Base-by-base conservation (phyloP, 2,329 filamentous ascomycete species). In the Botrytis fragariae region DNA sequence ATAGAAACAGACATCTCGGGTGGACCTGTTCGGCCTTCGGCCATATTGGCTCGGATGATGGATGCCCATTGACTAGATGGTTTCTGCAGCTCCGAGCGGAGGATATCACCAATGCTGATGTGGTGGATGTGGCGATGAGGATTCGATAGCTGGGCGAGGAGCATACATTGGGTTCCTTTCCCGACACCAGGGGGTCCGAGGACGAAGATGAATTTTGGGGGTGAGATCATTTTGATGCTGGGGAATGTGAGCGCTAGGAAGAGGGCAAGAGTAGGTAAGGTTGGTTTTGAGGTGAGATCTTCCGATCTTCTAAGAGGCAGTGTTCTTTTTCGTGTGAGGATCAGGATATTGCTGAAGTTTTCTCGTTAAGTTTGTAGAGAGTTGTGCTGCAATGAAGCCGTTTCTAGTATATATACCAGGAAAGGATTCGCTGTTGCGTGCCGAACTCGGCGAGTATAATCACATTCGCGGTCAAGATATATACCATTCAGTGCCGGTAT, bases 121-220 rank as follows among this genome's bases (percentile, higher is more conserved):
- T 72, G 69, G 12, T 39, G 44, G 4, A 72, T 57, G 16, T 14
- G 22, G 4, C 51, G 18, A 32, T 35, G 42, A 20, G 4, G 12
- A 16, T 12, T 20, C 3, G 32, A 37, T 6, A 16, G 3, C n/a
- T 72, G 54, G 2, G 39, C 7, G n/a, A 72, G 61, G 1, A 68
- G 37, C 22, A 16, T 29, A 32, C 70, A 72, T 16, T 72, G 70
- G 2, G 70, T 72, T 8, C 70, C 70, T 8, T 72, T 72, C 3
- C 70, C 70, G 4, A 45, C 25, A 20, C 70, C 71, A 1, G 71
- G 71, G 1, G 64, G 64, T 1, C 64, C 64, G 45, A 68, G 64
- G 25, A 68, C 35, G 45, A 68, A 68, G 16, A 68, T 22, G 16
- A 68, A 42, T 29, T 39, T 39, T 8, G 45, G 45, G 25, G 22